Base-by-base conservation (phyloP, 495 filamentous ascomycete genomes). In the Xanthoparmelia taractica region DNA sequence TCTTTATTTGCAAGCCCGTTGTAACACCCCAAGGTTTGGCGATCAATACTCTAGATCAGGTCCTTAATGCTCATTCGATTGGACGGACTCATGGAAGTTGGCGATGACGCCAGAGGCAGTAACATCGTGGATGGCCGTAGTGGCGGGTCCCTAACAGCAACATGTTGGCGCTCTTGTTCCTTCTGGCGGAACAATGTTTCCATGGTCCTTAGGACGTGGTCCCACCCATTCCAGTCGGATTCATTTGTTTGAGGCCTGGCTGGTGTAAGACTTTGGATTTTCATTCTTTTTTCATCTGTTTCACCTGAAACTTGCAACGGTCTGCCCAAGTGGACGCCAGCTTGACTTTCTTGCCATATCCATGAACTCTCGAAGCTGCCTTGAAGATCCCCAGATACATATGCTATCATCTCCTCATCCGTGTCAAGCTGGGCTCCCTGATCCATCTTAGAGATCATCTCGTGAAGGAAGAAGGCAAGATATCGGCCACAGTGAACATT, bases 341-440 rank as follows among this genome's bases (percentile, higher is more conserved):
- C 59, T 61, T 84, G 90, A 63, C 80, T 82, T 33, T 84, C 90
- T 48, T 84, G 77, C 94, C 94, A 98, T 20, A 93, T 82, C 93
- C 93, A 97, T 34, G 85, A 84, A 31, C 84, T 86, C 29, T 94
- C 89, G 8, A 78, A 77, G 47, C 81, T 82, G n/a, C 88, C 90
- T 73, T 97, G 94, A 74, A 96, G 82, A 73, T 98, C 94, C 0
- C 87, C 91, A 29, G 89, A 93, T 2, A 89, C 86, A 71, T 96
- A 96, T 2, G 86, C 89, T 40, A 97, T 76, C 72, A 98, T 85
- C 72, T 96, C 94, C 66, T 97, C 94, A 71, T 98, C 94, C 25
- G 80, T 75, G n/a, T 90, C 78, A 4, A 91, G 70, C 20, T 81
- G 70, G 2, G 69, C 69, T 10, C 79, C 76, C 20, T 82, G 80